Evolutionary conservation across 2,329 filamentous ascomycete genomes (phyloP), one percentile per base, ranked within the genome.

Genomic region (Hypoxylon sp.): DNA sequence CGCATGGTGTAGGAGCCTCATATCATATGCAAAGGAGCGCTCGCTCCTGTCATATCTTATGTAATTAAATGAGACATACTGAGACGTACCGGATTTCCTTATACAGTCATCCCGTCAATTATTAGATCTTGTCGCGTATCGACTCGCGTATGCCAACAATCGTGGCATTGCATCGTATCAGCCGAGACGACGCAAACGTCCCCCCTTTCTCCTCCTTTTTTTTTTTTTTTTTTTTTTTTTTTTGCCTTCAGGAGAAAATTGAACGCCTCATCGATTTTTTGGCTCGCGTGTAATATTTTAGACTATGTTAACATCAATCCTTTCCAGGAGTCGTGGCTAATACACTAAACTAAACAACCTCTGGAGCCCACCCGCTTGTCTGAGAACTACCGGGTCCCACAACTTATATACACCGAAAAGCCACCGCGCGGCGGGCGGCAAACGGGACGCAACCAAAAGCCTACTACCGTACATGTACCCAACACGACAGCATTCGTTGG

Each of bases 381-480:
- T 51, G 60, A 64, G 33, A 69, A 64, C 46, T 67, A 66, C 66
- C 69, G 63, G 55, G 68, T 63, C 24, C 71, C 71, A 71, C 70
- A 73, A 73, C 70, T 72, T 65, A 44, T 44, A 44, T 44, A 63
- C 54, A 71, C 71, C 71, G 71, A 73, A 59, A 69, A 71, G 64
- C 46, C 71, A 68, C 71, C 71, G 70, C 4, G 35, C 57, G 57
- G 46, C 55, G 67, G 59, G 50, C 65, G 59, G 66, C 48, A 70
- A 51, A 46, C 61, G 63, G 59, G 53, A 62, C 22, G 47, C 48
- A 52, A 52, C n/a, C 57, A 54, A 44, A 13, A 31, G 5, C 29
- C 31, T 35, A 31, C 19, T 22, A 22, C 19, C 19, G 19, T 22
- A 22, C 19, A 22, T 22, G 19, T 22, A 22, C 26, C 47, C 48